A percentile compares a stretch with the other conserved stretches of the same genome.
phyloP scores from a whole-genome alignment of 1,284 basidiomycete species.

The Cutaneotrichosporon sp. region DNA sequence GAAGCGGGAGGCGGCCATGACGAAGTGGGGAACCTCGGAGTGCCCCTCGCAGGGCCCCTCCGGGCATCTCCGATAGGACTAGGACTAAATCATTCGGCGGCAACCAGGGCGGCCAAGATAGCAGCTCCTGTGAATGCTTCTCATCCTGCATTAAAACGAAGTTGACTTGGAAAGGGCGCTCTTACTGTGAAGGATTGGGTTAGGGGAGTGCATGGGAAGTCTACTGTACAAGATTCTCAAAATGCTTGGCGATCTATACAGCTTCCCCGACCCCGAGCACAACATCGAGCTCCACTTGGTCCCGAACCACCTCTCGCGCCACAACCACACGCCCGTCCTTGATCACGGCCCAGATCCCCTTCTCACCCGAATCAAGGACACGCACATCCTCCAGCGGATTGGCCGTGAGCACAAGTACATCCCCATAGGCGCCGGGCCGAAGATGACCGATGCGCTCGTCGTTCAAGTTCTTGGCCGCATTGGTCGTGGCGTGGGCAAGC shows the following conservation, averaged over 20 bases:
- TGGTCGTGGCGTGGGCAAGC: conserved; percentile 52
- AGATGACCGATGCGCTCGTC: conserved; percentile 48
- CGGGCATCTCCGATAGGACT: no score
- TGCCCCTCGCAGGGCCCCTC: no score
- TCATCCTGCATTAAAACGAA: no score
- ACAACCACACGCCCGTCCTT: conserved; percentile 25
- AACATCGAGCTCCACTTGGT: conserved; percentile 13
- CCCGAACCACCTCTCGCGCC: conserved; percentile 10
- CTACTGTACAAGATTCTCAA: no score
- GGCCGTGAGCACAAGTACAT: conserved; percentile 50
- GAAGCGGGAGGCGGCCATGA: no score
- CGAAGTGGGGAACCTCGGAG: no score
- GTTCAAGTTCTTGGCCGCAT: conserved; percentile 49
- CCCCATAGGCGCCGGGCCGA: conserved; percentile 48
- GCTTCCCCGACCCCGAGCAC: conserved; percentile 16
- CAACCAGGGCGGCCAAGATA: no score
- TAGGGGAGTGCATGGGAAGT: no score
- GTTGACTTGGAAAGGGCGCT: no score
- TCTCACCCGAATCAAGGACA: conserved; percentile 49
- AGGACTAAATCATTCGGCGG: no score
- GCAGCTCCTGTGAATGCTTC: no score
- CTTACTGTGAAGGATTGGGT: no score
- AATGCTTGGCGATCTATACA: background rate
- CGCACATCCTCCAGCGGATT: conserved; percentile 54
- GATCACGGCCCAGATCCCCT: conserved; percentile 22